Evolutionary conservation across 169 alveolate species (phyloP).

Genomic region (Eimeria sp.): DNA sequence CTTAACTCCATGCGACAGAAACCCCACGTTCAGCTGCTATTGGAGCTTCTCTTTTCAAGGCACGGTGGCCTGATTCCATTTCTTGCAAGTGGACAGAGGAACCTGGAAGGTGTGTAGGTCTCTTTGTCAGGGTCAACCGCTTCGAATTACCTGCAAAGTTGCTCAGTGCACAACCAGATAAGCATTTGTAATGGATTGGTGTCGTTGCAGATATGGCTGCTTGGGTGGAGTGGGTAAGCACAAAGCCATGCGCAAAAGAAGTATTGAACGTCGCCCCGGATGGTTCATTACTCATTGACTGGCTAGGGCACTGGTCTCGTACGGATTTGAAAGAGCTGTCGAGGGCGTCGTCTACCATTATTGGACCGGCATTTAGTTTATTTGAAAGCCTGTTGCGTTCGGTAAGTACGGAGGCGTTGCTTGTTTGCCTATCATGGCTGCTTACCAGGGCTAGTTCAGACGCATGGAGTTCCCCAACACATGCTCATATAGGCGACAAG

Average conservation of each 20-base stretch:
- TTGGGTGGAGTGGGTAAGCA: conserved; percentile 22
- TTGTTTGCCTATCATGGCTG: neutral
- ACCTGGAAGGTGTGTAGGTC: conserved; percentile 6
- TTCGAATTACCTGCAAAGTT: neutral
- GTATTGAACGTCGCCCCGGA: neutral
- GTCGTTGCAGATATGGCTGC: conserved; percentile 17
- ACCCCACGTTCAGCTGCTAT: conserved; percentile 55
- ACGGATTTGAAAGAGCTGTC: neutral
- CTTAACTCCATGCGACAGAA: conserved; percentile 22
- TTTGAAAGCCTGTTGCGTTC: conserved; percentile 50
- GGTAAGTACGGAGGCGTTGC: neutral
- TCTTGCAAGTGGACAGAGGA: conserved; percentile 17
- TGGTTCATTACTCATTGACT: conserved; percentile 38
- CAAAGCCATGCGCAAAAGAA: neutral
- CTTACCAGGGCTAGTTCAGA: too few species aligned
- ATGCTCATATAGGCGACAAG: neutral
- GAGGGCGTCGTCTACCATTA: neutral
- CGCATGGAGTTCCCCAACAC: neutral
- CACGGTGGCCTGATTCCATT: conserved; percentile 56
- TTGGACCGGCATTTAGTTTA: neutral
- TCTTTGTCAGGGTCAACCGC: neutral
- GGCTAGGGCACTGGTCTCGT: conserved; percentile 53
- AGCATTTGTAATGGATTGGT: neutral
- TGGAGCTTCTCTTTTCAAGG: conserved; percentile 44
- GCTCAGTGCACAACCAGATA: neutral